Base-by-base conservation (phyloP, 1,284 basidiomycete genomes). In the Ustilago cynodontis region DNA sequence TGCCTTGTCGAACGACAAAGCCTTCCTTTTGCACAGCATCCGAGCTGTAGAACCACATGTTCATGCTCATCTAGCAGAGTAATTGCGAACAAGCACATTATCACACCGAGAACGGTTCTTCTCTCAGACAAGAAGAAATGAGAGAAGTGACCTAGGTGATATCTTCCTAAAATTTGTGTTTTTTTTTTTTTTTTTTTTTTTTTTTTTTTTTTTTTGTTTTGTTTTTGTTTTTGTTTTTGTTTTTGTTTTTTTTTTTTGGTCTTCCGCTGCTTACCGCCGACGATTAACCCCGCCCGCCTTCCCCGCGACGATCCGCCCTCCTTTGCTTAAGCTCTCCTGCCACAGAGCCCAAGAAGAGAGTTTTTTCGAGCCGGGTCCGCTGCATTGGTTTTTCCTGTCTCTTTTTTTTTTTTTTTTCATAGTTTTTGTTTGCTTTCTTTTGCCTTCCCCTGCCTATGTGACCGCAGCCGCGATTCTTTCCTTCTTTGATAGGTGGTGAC, bases 401-500 rank as follows among this genome's bases (percentile, higher is more conserved):
- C 9, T 5, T 24, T 47, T 47, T 47, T 20, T 47, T 13, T 47
- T 22, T 47, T 47, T 47, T 47, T 26, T 26, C 20, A n/a, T n/a
- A n/a, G n/a, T n/a, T 26, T 26, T 9, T 26, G 43, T 33, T 33
- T 33, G 5, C 31, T 33, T 33, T n/a, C n/a, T n/a, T n/a, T n/a
- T n/a, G n/a, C n/a, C 31, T 33, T 33, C 31, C 11, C 31, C 31
- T 11, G 31, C 31, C n/a, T n/a, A n/a, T n/a, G n/a, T n/a, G n/a
- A n/a, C n/a, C n/a, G n/a, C n/a, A n/a, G 8, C 26, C 50, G 2
- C 13, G 24, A 11, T 43, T 37, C 37, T 41, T 29, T 41, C 11
- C 37, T 10, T 18, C 1, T 39, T 35, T 35, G 33, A 14, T 14
- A 11, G 37, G 29, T 20, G 39, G 59, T 61, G 59, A 61, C 59